These are phyloP conservation scores for Desmodesmus armatus DNA, from an alignment of 139 green algal species.

Conservation along the genomic window DNA sequence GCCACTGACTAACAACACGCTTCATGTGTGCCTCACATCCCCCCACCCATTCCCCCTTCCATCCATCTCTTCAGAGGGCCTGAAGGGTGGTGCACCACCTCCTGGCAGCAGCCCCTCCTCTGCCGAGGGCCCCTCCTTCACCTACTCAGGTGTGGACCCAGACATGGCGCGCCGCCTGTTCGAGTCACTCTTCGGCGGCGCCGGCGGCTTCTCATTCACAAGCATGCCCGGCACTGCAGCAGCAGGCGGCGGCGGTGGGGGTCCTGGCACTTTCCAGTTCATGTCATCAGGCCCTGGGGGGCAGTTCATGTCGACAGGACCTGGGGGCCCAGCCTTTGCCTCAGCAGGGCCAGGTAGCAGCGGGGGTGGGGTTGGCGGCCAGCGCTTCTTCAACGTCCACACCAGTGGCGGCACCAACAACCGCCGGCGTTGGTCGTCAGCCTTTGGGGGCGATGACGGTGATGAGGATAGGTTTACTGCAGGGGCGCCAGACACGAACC, in stretches of 20 bases:
- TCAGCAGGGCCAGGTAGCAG: background rate
- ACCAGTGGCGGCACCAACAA: background rate
- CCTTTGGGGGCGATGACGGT: background rate
- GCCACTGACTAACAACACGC: too few species aligned
- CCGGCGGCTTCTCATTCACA: constrained; percentile 51
- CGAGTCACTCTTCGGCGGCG: constrained; percentile 40
- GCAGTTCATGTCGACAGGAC: too few species aligned
- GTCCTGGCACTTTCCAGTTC: background rate
- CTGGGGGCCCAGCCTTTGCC: background rate
- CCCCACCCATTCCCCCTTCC: background rate
- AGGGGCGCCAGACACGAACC: background rate
- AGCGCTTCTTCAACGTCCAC: too few species aligned
- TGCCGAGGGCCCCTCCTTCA: constrained; percentile 43
- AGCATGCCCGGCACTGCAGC: constrained; percentile 43
- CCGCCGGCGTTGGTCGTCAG: too few species aligned
- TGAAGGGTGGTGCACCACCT: constrained; percentile 66
- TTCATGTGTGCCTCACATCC: too few species aligned
- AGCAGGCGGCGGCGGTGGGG: background rate
- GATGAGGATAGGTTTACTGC: background rate
- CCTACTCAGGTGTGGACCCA: constrained; percentile 5
- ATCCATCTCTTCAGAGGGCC: constrained; percentile 65
- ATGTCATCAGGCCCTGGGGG: background rate
- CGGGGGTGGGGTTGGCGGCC: too few species aligned
- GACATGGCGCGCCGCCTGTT: constrained; percentile 24
- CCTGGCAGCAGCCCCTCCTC: background rate